These are phyloP conservation scores for Diaporthe citri DNA, from an alignment of 2,329 filamentous ascomycete species.

Conservation along the genomic window DNA sequence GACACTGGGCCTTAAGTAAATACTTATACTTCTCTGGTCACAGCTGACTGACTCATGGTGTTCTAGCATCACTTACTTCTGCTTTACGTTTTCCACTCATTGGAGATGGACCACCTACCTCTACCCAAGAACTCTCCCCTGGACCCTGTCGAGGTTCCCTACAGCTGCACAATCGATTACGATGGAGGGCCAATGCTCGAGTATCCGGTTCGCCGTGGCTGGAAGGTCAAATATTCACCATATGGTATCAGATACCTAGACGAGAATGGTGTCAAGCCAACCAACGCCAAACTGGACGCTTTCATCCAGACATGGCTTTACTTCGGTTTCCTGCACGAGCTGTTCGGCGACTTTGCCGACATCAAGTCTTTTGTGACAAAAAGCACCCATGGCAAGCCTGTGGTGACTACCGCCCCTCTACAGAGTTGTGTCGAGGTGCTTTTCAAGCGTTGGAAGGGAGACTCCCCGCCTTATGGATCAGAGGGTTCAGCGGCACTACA, in stretches of 20 bases:
- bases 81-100: not conserved
- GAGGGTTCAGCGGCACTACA: not conserved
- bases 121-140: not conserved
- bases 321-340: not conserved
- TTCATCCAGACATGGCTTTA: conserved; percentile 12
- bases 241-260: not conserved
- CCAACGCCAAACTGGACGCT: not conserved
- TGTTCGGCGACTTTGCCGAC: not conserved
- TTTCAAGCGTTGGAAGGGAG: conserved; percentile 4
- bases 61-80: no score
- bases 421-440: not conserved
- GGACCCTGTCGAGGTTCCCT: not conserved
- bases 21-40: not conserved
- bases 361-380: conserved; percentile 1
- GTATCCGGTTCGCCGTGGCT: not conserved
- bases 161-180: not conserved
- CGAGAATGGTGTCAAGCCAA: not conserved
- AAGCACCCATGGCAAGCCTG: not conserved
- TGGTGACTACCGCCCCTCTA: not conserved
- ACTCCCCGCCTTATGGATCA: not conserved
- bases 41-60: not conserved
- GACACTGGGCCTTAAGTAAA: not conserved
- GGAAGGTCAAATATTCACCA: not conserved
- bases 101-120: not conserved
- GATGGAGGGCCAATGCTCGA: conserved; percentile 7